Evolutionary conservation across 2,329 filamentous ascomycete genomes (phyloP).

Genomic region (Xenoacremonium recifei): DNA sequence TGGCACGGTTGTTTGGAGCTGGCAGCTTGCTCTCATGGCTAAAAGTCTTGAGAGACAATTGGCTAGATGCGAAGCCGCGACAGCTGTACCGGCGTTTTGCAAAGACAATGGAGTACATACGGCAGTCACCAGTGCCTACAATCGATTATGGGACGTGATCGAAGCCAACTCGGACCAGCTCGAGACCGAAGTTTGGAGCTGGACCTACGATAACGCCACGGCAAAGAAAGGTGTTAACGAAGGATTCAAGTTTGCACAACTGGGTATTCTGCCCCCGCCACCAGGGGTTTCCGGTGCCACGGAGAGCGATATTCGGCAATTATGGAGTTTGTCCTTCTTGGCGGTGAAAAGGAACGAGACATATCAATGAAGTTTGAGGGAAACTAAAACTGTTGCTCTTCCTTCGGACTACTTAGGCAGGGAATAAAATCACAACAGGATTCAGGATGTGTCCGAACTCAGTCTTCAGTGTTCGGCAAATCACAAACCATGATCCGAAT

Average conservation of each 20-base stretch:
- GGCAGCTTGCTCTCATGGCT: constrained; percentile 65
- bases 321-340: constrained; percentile 13
- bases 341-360: constrained; percentile 6
- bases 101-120: constrained; percentile 42
- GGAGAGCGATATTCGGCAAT: constrained; percentile 11
- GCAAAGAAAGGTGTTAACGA: not conserved
- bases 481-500: too few species aligned
- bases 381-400: too few species aligned
- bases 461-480: too few species aligned
- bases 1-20: constrained; percentile 64
- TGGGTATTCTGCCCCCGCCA: constrained; percentile 17
- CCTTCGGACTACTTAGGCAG: too few species aligned
- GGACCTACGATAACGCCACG: constrained; percentile 38
- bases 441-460: too few species aligned
- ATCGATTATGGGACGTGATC: constrained; percentile 59
- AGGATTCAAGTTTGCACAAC: constrained; percentile 18
- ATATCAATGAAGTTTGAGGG: not conserved
- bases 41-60: constrained; percentile 58
- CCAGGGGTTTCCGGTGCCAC: constrained; percentile 8
- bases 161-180: constrained; percentile 51
- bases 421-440: too few species aligned
- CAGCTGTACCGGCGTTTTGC: constrained; percentile 48
- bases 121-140: constrained; percentile 50
- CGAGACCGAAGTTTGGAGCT: constrained; percentile 62
- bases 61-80: constrained; percentile 40